phyloP scores from a whole-genome alignment of 2,329 filamentous ascomycete species.

The Aureobasidium sp. region DNA sequence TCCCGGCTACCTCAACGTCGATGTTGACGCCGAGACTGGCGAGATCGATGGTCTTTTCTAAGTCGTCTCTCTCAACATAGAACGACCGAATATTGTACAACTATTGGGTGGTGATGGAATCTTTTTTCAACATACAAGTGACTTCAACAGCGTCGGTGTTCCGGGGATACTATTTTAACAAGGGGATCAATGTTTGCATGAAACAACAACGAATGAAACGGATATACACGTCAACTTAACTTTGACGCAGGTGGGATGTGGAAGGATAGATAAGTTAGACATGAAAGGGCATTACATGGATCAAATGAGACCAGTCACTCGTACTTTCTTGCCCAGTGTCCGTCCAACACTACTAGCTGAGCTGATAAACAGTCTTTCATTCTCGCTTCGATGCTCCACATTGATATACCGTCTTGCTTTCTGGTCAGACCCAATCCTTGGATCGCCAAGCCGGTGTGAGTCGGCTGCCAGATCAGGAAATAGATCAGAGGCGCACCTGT shows the following conservation, averaged over 20 bases:
- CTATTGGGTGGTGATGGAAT: background rate
- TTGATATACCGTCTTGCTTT: background rate
- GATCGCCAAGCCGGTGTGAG: background rate
- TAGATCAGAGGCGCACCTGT: background rate
- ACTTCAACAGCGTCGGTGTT: conserved; percentile 17
- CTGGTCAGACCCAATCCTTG: background rate
- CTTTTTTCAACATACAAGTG: conserved; percentile 13
- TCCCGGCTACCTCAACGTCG: conserved; percentile 91
- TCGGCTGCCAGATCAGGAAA: background rate
- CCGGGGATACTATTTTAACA: conserved; percentile 9
- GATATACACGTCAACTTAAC: conserved; percentile 12
- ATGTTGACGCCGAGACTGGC: conserved; percentile 51
- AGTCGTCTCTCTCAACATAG: conserved; percentile 14
- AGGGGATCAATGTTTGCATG: conserved; percentile 8
- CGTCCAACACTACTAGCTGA: too few relatives aligned
- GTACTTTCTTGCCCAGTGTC: background rate
- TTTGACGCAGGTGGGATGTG: conserved; percentile 7
- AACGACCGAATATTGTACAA: background rate
- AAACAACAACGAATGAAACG: conserved; percentile 1
- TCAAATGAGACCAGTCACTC: background rate
- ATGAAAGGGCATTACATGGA: background rate
- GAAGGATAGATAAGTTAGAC: background rate
- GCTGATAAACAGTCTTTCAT: background rate
- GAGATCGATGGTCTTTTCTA: conserved; percentile 74
- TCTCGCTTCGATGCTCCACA: background rate